Conservation (phyloP, 148 eudicot genomes). For the Polygonum maritimum region DNA sequence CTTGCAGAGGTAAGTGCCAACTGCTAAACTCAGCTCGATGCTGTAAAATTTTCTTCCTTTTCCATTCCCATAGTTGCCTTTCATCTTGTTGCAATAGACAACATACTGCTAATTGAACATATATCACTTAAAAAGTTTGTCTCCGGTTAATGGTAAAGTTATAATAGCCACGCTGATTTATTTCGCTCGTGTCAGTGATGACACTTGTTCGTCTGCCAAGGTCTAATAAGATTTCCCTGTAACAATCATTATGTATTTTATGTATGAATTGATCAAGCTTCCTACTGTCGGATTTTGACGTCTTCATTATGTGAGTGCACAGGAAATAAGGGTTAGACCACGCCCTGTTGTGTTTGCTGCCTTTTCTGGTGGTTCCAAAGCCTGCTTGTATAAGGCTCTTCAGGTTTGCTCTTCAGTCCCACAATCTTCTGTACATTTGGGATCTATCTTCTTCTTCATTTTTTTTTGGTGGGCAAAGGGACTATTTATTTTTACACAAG, state of each 20-base stretch:
- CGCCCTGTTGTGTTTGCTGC: constrained; percentile 85
- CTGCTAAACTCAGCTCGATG: neutral
- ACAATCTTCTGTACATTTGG: neutral
- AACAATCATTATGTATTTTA: neutral
- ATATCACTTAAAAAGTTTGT: neutral
- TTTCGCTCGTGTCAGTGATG: neutral
- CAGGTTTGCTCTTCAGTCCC: constrained; percentile 40
- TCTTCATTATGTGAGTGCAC: neutral
- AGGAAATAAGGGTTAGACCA: constrained; percentile 72
- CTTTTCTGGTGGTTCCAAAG: constrained; percentile 93
- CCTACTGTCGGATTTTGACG: neutral
- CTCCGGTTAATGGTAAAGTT: neutral
- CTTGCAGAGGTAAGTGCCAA: constrained; percentile 49
- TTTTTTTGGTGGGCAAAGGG: neutral
- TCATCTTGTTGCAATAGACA: neutral
- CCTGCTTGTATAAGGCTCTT: constrained; percentile 88
- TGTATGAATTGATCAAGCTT: neutral
- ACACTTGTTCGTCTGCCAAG: neutral
- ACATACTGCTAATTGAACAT: neutral
- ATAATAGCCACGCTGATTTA: neutral
- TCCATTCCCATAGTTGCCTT: neutral
- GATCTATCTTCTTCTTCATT: neutral
- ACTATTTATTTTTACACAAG: neutral
- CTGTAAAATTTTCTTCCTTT: neutral
- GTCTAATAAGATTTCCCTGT: neutral